phyloP scores from a whole-genome alignment of 176 grass and related monocot genomes.

The Bothriochloa decipiens region DNA sequence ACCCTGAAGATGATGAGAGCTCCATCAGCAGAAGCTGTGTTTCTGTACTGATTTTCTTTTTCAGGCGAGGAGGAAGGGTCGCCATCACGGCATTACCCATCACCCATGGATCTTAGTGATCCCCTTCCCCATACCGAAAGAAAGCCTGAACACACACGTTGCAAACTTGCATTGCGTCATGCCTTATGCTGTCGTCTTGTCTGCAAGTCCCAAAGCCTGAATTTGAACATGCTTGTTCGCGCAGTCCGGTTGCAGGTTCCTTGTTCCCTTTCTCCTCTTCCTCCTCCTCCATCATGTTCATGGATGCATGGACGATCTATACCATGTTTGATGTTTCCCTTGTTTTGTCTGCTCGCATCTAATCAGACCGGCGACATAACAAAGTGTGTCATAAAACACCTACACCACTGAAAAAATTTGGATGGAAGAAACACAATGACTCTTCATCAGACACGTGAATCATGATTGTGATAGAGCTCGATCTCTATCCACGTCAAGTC shows the following conservation, averaged over 20 bases:
- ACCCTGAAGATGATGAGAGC: background rate
- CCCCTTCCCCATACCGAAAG: background rate
- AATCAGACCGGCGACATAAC: background rate
- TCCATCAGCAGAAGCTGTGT: background rate
- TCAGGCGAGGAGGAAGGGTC: background rate
- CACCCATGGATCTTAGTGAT: background rate
- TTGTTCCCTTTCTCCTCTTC: constrained; percentile 16
- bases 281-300: too few relatives aligned
- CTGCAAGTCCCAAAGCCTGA: background rate
- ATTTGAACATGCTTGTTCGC: too few relatives aligned
- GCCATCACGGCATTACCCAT: background rate
- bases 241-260: background rate
- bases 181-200: background rate
- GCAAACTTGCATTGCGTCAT: background rate
- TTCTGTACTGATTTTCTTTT: background rate
- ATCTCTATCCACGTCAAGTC: too few relatives aligned
- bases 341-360: background rate
- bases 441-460: background rate
- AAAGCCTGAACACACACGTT: background rate
- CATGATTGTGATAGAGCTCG: background rate
- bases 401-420: background rate
- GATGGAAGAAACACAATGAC: background rate
- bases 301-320: background rate
- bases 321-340: background rate
- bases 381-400: background rate